Conservation (phyloP, 2,329 filamentous ascomycete species). For the Pyrenochaeta sp. region DNA sequence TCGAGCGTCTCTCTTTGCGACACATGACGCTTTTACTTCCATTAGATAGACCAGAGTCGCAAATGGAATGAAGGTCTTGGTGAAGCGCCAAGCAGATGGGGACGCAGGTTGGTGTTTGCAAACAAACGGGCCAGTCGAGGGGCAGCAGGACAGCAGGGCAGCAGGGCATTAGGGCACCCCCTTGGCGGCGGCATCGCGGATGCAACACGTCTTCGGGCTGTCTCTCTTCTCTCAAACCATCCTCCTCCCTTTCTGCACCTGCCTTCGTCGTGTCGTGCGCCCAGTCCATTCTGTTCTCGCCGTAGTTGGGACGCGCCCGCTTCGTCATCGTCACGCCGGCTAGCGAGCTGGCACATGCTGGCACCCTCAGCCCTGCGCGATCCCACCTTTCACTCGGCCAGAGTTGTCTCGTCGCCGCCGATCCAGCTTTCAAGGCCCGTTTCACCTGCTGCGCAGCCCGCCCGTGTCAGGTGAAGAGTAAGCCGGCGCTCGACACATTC, state of each 20-base stretch:
- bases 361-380: background rate
- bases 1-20: slow-evolving; percentile 1
- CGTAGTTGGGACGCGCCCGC: no score
- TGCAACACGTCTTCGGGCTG: background rate
- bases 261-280: background rate
- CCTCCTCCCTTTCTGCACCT: background rate
- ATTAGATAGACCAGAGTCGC: no score
- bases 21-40: slow-evolving; percentile 2
- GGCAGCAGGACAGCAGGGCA: no score
- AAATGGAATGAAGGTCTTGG: no score
- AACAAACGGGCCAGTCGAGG: no score
- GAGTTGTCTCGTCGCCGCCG: no score
- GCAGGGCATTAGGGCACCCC: no score
- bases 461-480: background rate
- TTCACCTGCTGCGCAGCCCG: background rate
- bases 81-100: no score
- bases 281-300: no score
- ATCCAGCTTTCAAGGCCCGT: background rate
- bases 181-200: no score
- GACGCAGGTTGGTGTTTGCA: slow-evolving; percentile 1
- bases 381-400: background rate
- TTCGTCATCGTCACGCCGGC: background rate
- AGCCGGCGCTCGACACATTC: no score
- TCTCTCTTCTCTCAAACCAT: background rate
- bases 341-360: no score